These are phyloP conservation scores for Agrostemma githago DNA, from an alignment of 148 eudicot species.

Conservation along the genomic window DNA sequence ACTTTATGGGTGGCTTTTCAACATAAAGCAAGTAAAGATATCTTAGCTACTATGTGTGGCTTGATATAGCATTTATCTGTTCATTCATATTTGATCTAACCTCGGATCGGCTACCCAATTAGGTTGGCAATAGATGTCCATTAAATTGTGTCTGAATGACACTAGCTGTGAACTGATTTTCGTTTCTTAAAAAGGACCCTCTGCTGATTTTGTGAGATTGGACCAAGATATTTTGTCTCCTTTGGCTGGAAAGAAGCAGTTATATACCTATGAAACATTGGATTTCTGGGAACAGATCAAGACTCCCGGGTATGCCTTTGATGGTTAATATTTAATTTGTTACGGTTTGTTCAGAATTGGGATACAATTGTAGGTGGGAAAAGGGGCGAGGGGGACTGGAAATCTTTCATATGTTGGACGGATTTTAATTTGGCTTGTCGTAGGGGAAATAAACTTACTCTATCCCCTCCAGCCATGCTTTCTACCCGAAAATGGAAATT, in stretches of 20 bases:
- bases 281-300: slow-evolving; percentile 97
- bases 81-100: neutral
- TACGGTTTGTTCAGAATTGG: neutral
- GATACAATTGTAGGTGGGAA: neutral
- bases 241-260: slow-evolving; percentile 84
- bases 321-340: slow-evolving; percentile 10
- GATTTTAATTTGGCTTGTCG: neutral
- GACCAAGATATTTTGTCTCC: slow-evolving; percentile 96
- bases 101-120: neutral
- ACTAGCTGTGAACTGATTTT: slow-evolving; percentile 25
- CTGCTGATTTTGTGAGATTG: slow-evolving; percentile 43
- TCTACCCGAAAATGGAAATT: neutral
- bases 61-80: neutral
- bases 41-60: neutral
- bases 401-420: no score
- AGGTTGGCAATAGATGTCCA: no score
- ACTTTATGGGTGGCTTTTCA: no score
- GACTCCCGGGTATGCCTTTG: slow-evolving; percentile 62
- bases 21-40: no score
- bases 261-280: slow-evolving; percentile 75
- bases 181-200: slow-evolving; percentile 49
- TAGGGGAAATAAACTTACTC: neutral
- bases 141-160: neutral
- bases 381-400: neutral
- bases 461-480: neutral